Evolutionary conservation across 768 basidiomycete species (phyloP).

Genomic region (Termitomyces sp.): DNA sequence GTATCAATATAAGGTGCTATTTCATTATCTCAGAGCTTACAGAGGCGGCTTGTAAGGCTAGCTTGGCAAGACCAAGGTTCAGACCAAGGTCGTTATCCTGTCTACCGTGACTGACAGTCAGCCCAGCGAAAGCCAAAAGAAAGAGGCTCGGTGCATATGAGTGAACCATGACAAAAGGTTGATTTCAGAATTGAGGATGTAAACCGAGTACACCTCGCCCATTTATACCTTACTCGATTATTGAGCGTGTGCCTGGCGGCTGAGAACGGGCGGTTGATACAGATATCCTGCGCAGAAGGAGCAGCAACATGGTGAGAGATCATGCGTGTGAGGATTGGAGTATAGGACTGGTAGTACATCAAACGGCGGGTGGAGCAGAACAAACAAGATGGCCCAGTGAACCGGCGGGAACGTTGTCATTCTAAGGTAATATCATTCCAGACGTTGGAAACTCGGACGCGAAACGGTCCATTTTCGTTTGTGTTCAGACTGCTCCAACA

Average conservation of each 20-base stretch:
- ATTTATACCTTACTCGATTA: background rate
- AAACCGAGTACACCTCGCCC: background rate
- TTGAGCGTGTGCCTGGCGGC: background rate
- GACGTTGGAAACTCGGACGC: background rate
- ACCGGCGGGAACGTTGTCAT: no score
- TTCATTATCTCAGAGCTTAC: background rate
- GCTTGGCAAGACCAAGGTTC: background rate
- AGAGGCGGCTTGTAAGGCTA: background rate
- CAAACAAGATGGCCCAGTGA: background rate
- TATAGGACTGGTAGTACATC: background rate
- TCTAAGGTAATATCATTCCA: background rate
- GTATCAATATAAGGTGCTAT: background rate
- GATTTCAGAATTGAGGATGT: background rate
- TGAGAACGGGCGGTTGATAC: background rate
- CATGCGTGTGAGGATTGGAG: background rate
- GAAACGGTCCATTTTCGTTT: background rate
- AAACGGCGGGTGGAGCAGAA: background rate
- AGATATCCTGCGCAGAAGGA: no score
- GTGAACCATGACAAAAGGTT: slow-evolving; percentile 3
- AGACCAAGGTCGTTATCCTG: background rate
- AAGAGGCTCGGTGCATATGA: background rate
- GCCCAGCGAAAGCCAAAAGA: slow-evolving; percentile 8
- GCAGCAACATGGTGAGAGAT: background rate
- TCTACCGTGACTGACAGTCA: slow-evolving; percentile 16
- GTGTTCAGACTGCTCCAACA: background rate